Percentiles rank a stretch among this genome's conserved stretches.
These are phyloP conservation scores for Parachaetomium inaequale DNA, from an alignment of 495 filamentous ascomycete genomes.

Conservation along the genomic window DNA sequence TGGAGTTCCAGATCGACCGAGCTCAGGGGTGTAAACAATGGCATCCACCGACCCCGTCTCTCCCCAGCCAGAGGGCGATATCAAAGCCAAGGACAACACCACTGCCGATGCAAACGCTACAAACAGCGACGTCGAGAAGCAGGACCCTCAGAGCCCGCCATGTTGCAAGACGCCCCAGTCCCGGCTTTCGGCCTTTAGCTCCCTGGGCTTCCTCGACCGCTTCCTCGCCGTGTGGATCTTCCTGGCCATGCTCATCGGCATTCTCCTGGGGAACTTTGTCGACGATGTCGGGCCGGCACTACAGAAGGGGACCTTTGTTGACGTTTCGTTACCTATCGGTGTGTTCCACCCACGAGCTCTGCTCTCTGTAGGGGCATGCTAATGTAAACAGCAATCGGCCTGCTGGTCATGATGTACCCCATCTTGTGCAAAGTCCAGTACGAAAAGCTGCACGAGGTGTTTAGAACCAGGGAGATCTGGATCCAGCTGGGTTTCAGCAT, in stretches of 20 bases:
- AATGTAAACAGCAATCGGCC: constrained; percentile 58
- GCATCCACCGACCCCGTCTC: neutral
- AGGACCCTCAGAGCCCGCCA: neutral
- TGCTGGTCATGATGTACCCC: constrained; percentile 94
- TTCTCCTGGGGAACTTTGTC: constrained; percentile 78
- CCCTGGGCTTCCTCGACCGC: constrained; percentile 66
- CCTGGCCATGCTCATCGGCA: constrained; percentile 75
- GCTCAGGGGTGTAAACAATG: constrained; percentile 8
- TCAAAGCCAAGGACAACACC: neutral
- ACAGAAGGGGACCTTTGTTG: constrained; percentile 67
- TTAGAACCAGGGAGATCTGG: constrained; percentile 64
- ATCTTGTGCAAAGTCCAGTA: constrained; percentile 90
- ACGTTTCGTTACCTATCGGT: constrained; percentile 77
- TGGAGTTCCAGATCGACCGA: neutral
- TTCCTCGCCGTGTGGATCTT: constrained; percentile 85
- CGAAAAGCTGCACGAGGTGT: constrained; percentile 69
- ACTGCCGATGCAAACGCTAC: constrained; percentile 2
- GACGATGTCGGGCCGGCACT: constrained; percentile 57
- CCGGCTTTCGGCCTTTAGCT: constrained; percentile 42
- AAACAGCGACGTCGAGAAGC: constrained; percentile 15
- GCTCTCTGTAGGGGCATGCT: neutral
- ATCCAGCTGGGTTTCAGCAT: constrained; percentile 75
- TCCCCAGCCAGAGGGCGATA: neutral
- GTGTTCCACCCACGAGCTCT: constrained; percentile 27
- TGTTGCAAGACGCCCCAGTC: neutral